These are phyloP conservation scores for Bretschneidera sinensis DNA, from an alignment of 345 rosid genomes.

Conservation along the genomic window DNA sequence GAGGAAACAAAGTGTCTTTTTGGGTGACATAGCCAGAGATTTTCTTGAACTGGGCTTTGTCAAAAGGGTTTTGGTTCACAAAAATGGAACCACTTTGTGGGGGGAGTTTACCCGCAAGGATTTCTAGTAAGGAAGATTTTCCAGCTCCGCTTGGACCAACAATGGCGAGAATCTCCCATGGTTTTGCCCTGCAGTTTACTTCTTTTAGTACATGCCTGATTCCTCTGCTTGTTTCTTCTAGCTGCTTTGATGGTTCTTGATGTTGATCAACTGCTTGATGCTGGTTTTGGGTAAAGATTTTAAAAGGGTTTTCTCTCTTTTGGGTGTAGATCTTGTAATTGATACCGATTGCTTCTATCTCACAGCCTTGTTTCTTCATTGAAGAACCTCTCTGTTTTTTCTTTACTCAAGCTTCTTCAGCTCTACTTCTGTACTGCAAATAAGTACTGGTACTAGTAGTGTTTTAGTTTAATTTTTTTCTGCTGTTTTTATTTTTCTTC, in stretches of 20 bases:
- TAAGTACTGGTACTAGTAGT: background rate
- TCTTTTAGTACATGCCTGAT: constrained; percentile 54
- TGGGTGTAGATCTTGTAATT: constrained; percentile 43
- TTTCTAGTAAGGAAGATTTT: constrained; percentile 78
- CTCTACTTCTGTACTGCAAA: background rate
- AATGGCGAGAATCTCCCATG: constrained; percentile 90
- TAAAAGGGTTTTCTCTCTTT: constrained; percentile 26
- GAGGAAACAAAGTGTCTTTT: constrained; percentile 79
- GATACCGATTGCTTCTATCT: constrained; percentile 74
- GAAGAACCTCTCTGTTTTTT: constrained; percentile 25
- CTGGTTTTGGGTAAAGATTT: constrained; percentile 20
- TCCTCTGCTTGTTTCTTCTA: constrained; percentile 25
- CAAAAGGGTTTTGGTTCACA: constrained; percentile 55
- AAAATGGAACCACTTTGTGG: constrained; percentile 62
- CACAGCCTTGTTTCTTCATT: constrained; percentile 87
- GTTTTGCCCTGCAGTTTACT: constrained; percentile 79
- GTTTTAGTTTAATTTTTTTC: background rate
- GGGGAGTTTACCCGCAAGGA: constrained; percentile 60
- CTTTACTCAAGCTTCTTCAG: background rate
- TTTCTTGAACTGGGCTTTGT: constrained; percentile 65
- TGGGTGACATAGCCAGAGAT: constrained; percentile 86
- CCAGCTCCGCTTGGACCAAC: constrained; percentile 99
- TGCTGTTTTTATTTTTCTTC: background rate
- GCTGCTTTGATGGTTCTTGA: constrained; percentile 12
- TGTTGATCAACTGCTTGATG: constrained; percentile 18